A percentile compares a stretch with the other conserved stretches of the same genome.
Evolutionary conservation across 1,284 basidiomycete genomes (phyloP).

Genomic region (Inonotus hispidus): DNA sequence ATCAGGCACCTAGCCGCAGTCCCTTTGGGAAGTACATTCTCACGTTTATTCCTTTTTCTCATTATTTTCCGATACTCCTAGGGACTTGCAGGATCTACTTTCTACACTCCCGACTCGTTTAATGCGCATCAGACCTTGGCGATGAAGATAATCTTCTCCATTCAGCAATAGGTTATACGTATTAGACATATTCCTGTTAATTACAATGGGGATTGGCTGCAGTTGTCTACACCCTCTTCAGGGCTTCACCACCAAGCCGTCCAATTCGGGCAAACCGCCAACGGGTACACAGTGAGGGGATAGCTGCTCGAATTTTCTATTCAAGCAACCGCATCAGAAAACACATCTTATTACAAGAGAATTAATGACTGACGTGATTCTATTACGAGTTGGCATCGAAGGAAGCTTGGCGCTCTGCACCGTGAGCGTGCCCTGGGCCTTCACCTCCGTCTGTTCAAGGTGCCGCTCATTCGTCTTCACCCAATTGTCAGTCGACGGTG

Average conservation of each 20-base stretch:
- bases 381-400: slow-evolving; percentile 53
- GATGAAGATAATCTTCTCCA: too few species aligned
- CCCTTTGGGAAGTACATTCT: slow-evolving; percentile 6
- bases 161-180: too few species aligned
- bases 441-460: slow-evolving; percentile 42
- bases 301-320: slow-evolving; percentile 42
- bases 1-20: neutral
- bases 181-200: neutral
- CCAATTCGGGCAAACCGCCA: slow-evolving; percentile 40
- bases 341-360: neutral
- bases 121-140: too few species aligned
- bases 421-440: slow-evolving; percentile 40
- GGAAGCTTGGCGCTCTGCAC: slow-evolving; percentile 47
- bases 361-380: slow-evolving; percentile 56
- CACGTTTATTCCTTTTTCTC: neutral
- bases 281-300: slow-evolving; percentile 48
- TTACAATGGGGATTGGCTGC: neutral
- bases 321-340: neutral
- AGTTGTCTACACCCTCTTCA: slow-evolving; percentile 25
- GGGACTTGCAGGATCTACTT: too few species aligned
- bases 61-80: too few species aligned
- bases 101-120: too few species aligned
- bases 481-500: slow-evolving; percentile 46
- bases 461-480: slow-evolving; percentile 49
- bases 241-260: slow-evolving; percentile 40